Evolutionary conservation across 345 rosid species (phyloP).

Genomic region (Linum trigynum): DNA sequence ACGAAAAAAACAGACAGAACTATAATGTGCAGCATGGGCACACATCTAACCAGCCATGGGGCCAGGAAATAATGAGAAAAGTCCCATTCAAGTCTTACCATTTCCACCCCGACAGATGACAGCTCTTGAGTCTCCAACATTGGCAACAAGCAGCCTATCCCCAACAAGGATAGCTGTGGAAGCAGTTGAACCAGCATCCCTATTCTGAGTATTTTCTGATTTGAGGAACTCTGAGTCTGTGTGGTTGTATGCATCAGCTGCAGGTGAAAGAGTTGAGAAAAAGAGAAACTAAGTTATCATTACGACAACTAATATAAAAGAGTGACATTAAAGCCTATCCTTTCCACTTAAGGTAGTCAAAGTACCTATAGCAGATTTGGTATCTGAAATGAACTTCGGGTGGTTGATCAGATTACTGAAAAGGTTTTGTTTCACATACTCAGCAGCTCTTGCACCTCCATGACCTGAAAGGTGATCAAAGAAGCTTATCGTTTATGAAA

Average conservation of each 20-base stretch:
- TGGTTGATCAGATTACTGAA: conserved; percentile 40
- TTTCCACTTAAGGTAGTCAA: conserved; percentile 8
- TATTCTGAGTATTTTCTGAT: conserved; percentile 33
- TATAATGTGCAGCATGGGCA: background rate
- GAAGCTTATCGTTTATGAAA: conserved; percentile 1
- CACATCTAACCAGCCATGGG: background rate
- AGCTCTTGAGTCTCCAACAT: conserved; percentile 64
- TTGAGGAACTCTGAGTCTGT: conserved; percentile 37
- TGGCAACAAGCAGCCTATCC: conserved; percentile 43
- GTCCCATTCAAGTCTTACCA: conserved; percentile 29
- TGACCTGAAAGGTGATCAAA: conserved; percentile 22
- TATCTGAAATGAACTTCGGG: conserved; percentile 33
- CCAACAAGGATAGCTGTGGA: conserved; percentile 45
- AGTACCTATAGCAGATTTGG: conserved; percentile 39
- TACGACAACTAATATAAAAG: conserved; percentile 1
- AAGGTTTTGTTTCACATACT: conserved; percentile 39
- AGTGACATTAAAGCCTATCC: background rate
- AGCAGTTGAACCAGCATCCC: conserved; percentile 59
- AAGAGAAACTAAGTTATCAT: conserved; percentile 4
- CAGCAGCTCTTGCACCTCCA: conserved; percentile 46
- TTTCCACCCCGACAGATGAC: conserved; percentile 42
- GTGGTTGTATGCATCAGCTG: conserved; percentile 38
- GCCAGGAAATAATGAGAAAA: background rate
- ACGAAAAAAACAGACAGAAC: background rate
- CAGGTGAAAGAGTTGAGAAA: conserved; percentile 11